phyloP scores from a whole-genome alignment of 2,329 filamentous ascomycete genomes.

The Colletotrichum liaoningense region DNA sequence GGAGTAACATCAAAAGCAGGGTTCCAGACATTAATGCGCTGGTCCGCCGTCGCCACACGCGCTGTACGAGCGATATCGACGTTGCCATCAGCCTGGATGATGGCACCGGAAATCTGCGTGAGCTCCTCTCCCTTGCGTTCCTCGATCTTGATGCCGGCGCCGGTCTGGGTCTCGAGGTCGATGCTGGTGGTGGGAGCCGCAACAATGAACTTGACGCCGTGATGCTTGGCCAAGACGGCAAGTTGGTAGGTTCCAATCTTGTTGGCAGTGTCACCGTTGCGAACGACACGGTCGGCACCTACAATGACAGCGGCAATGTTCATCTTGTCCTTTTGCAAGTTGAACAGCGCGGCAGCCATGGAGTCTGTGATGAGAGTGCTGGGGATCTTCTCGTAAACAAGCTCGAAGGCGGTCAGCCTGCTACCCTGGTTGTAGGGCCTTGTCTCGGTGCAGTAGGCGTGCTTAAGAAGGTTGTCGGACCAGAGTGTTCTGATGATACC shows the following conservation, averaged over 20 bases:
- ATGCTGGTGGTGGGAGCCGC: conserved; percentile 96
- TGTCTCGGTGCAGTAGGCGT: conserved; percentile 96
- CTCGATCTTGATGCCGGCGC: conserved; percentile 88
- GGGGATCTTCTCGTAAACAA: conserved; percentile 93
- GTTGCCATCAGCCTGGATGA: conserved; percentile 71
- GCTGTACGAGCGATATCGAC: conserved; percentile 73
- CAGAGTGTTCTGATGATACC: conserved; percentile 91
- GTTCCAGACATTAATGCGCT: conserved; percentile 91
- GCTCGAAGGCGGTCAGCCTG: conserved; percentile 92
- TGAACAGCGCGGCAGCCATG: conserved; percentile 91
- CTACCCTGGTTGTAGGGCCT: conserved; percentile 98
- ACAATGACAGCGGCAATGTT: conserved; percentile 90
- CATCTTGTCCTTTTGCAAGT: conserved; percentile 67
- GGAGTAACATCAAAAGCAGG: conserved; percentile 97
- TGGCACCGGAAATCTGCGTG: conserved; percentile 84
- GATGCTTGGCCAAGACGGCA: conserved; percentile 88
- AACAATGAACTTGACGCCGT: conserved; percentile 93
- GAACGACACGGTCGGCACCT: conserved; percentile 92
- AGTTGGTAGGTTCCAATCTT: conserved; percentile 97
- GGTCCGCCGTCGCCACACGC: conserved; percentile 82
- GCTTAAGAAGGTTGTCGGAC: conserved; percentile 72
- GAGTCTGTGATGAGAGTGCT: conserved; percentile 94
- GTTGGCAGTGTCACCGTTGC: conserved; percentile 97
- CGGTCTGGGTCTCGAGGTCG: conserved; percentile 82
- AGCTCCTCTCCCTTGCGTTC: conserved; percentile 85